phyloP scores from a whole-genome alignment of 140 eudicot genomes.

The Stevia rebaudiana region DNA sequence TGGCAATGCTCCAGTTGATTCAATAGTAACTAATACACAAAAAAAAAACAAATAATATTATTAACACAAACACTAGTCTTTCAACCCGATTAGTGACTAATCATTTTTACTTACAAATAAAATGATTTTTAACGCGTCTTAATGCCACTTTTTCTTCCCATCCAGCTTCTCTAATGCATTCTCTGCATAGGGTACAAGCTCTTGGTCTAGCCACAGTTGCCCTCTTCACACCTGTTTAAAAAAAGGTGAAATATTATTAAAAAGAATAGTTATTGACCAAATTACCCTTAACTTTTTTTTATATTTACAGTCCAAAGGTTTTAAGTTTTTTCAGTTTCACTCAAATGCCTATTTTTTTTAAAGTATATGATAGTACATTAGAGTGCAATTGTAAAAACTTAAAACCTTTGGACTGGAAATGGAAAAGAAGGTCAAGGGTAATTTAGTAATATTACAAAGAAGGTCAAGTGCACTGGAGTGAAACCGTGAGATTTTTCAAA shows the following conservation, averaged over 20 bases:
- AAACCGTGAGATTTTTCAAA: no score
- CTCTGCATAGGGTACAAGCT: slow-evolving; percentile 75
- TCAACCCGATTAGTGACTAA: background rate
- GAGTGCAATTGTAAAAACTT: no score
- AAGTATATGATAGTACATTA: no score
- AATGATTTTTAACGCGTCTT: slow-evolving; percentile 80
- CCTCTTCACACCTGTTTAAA: slow-evolving; percentile 44
- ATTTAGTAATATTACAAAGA: no score
- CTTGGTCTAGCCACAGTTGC: slow-evolving; percentile 76
- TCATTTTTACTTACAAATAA: slow-evolving; percentile 61
- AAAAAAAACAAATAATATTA: background rate
- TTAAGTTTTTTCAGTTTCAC: no score
- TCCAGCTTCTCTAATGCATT: slow-evolving; percentile 72
- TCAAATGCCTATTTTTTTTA: no score
- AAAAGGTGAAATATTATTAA: background rate
- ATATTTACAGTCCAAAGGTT: no score
- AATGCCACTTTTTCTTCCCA: slow-evolving; percentile 68
- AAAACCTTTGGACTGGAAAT: no score
- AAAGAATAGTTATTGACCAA: no score
- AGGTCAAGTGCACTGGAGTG: no score
- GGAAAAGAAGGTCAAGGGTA: no score
- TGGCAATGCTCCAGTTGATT: slow-evolving; percentile 85
- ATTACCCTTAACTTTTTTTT: no score
- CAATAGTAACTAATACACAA: slow-evolving; percentile 57
- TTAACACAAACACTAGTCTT: background rate